Evolutionary conservation across 2,329 filamentous ascomycete genomes (phyloP), one percentile per base, ranked within the genome.

Genomic region (Pseudopyrenochaeta lycopersici): DNA sequence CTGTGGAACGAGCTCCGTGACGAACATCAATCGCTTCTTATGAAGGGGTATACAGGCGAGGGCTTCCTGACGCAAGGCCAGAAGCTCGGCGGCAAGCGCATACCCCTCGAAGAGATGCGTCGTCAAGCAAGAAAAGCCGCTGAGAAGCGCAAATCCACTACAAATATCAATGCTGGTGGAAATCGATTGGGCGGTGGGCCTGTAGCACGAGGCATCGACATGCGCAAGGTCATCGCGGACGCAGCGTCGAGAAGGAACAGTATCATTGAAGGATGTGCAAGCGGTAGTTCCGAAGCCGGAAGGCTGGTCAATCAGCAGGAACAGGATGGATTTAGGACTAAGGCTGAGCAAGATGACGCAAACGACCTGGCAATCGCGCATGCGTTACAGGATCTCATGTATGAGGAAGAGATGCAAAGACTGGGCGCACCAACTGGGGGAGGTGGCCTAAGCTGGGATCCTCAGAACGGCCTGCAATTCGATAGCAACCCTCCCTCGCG

Each of bases 1-100:
- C 80, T 97, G 4, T 97, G 93, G 91, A 89, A 97, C 64, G 89
- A 96, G 70, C 84, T 97, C 4, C 87, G 94, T 17, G 90, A 94
- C 52, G 93, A 97, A 76, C 88, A 94, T 66, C 86, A 92, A 66
- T 85, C 87, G 2, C 82, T 97, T 6, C 70, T 88, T 10, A 79
- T 86, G 53, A 95, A 94, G 71, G 94, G 94, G 15, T 97, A 94
- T 70, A 96, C 91, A 0, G 94, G 94, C 11, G 92, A 97, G 75
- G 90, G 90, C 0, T 97, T 97, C 76, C 78, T 97, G 27, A 88
- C 88, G 0, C 79, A 88, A 29, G 94, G 93, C 1, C 85, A 86
- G 14, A 85, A 85, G 10, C 83, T 97, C 0, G 93, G 93, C 48
- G 77, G 77, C 52, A 76, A 74, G 54, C 78, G 77, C 36, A 81